Percentiles rank a stretch among this genome's conserved stretches.
phyloP scores from a whole-genome alignment of 208 protist genomes.

The Strigomonas culicis region DNA sequence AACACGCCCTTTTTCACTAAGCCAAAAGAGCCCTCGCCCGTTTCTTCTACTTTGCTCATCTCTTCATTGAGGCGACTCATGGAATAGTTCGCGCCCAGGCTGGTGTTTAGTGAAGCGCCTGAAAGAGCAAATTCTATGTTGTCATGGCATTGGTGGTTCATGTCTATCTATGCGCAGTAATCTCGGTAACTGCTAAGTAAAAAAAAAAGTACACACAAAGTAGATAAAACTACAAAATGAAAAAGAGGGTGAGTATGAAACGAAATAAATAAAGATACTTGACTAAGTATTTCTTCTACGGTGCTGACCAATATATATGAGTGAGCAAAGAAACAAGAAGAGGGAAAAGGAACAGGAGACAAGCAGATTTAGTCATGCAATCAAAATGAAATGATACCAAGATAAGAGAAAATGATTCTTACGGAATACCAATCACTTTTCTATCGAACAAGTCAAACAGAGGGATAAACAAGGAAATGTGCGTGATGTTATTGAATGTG shows the following conservation, averaged over 20 bases:
- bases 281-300: background rate
- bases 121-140: background rate
- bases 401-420: too few species aligned
- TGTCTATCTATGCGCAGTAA: background rate
- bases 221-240: background rate
- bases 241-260: background rate
- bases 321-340: background rate
- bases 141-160: background rate
- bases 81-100: slow-evolving; percentile 28
- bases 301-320: background rate
- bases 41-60: slow-evolving; percentile 65
- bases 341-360: background rate
- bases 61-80: slow-evolving; percentile 72
- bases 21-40: slow-evolving; percentile 68
- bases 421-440: too few species aligned
- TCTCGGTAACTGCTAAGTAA: background rate
- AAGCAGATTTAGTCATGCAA: background rate
- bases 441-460: background rate
- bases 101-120: slow-evolving; percentile 14
- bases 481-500: background rate
- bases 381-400: too few species aligned
- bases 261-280: too few species aligned
- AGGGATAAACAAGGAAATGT: background rate
- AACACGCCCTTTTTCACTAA: slow-evolving; percentile 50
- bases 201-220: background rate